A percentile compares a stretch with the other conserved stretches of the same genome.
Conservation (phyloP, 2,329 filamentous ascomycete genomes). For the Fusarium mangiferae region DNA sequence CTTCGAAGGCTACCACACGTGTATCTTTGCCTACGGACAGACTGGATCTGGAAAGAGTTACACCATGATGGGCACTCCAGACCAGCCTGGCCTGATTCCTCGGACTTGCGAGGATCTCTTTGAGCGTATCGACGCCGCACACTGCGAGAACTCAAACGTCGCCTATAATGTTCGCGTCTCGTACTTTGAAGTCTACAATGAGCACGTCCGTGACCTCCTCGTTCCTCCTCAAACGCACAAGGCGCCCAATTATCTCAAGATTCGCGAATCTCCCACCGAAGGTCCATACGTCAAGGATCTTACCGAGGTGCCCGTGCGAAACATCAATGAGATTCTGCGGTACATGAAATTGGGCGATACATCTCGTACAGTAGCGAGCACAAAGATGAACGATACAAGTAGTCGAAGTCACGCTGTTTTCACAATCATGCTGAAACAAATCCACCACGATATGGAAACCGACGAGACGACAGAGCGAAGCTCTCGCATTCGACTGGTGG, state of each 20-base stretch:
- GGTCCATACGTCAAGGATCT: slow-evolving; percentile 97
- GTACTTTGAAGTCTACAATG: slow-evolving; percentile 99
- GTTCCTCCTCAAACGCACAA: slow-evolving; percentile 77
- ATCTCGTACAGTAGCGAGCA: slow-evolving; percentile 89
- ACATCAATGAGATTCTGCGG: slow-evolving; percentile 85
- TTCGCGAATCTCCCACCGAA: slow-evolving; percentile 93
- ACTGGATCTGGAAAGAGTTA: slow-evolving; percentile 98
- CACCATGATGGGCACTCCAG: slow-evolving; percentile 92
- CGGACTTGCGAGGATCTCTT: slow-evolving; percentile 97
- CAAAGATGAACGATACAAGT: slow-evolving; percentile 99
- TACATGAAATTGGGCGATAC: slow-evolving; percentile 91
- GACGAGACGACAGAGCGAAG: slow-evolving; percentile 97
- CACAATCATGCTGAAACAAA: slow-evolving; percentile 97
- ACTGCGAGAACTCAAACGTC: slow-evolving; percentile 86
- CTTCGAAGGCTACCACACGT: slow-evolving; percentile 98
- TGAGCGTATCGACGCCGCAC: slow-evolving; percentile 83
- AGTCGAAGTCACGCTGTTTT: slow-evolving; percentile 97
- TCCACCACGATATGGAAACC: slow-evolving; percentile 96
- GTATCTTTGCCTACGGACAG: slow-evolving; percentile 98
- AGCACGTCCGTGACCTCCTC: slow-evolving; percentile 94
- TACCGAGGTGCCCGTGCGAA: slow-evolving; percentile 91
- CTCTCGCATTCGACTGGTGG: slow-evolving; percentile 92
- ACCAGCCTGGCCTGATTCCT: slow-evolving; percentile 91
- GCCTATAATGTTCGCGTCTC: slow-evolving; percentile 97
- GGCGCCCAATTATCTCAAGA: slow-evolving; percentile 92